A percentile compares a stretch with the other conserved stretches of the same genome.
Evolutionary conservation across 108 stramenopile genomes (phyloP).

Genomic region (Cylindrotheca closterium): DNA sequence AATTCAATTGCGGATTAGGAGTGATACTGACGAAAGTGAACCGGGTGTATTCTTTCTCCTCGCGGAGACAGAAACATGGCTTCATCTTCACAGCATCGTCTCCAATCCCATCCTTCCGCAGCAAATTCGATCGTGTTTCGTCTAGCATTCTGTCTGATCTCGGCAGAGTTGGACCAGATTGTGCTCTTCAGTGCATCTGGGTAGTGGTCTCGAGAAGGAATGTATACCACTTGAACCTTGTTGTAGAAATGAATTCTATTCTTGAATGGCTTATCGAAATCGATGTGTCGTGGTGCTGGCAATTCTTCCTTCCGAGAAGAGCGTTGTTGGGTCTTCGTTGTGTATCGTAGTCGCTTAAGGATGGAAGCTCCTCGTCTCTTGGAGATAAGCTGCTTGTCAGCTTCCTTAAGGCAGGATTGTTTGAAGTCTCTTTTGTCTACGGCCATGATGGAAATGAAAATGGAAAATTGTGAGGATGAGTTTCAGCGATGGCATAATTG

Average conservation of each 20-base stretch:
- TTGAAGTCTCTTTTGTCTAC: slow-evolving; percentile 1
- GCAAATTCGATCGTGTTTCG: slow-evolving; percentile 36
- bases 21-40: slow-evolving; percentile 3
- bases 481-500: background rate
- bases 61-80: slow-evolving; percentile 22
- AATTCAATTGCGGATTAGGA: too few species aligned
- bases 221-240: slow-evolving; percentile 28
- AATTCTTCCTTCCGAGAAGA: background rate
- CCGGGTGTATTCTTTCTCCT: slow-evolving; percentile 32
- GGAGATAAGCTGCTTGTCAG: background rate
- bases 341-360: background rate
- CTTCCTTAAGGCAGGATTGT: background rate
- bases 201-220: slow-evolving; percentile 35
- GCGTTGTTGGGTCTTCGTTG: background rate
- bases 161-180: slow-evolving; percentile 25
- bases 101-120: slow-evolving; percentile 40
- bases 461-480: background rate
- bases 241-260: slow-evolving; percentile 29
- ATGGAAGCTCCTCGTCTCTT: background rate
- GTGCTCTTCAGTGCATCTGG: slow-evolving; percentile 19
- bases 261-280: background rate
- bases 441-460: slow-evolving; percentile 9
- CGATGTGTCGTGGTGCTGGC: background rate
- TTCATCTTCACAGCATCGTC: slow-evolving; percentile 32
- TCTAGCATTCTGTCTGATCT: slow-evolving; percentile 21